Conservation (phyloP, 495 filamentous ascomycete genomes). For the Xylaria curta region DNA sequence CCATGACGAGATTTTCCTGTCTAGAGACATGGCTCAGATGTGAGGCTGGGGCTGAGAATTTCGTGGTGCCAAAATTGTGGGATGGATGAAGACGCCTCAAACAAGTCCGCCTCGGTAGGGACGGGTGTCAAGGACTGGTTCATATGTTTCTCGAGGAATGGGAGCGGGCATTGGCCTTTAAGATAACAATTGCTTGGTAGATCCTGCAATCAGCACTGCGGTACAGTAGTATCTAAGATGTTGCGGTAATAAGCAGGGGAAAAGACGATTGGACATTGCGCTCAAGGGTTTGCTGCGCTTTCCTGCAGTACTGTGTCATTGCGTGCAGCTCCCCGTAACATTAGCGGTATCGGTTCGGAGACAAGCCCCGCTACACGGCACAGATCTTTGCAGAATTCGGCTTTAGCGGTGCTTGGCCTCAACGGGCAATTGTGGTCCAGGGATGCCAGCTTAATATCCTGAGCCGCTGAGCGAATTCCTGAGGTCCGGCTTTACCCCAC, state of each 20-base stretch:
- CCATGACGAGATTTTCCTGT: conserved; percentile 30
- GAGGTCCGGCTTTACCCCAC: conserved; percentile 9
- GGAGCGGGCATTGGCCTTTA: conserved; percentile 12
- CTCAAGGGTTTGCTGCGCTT: not conserved
- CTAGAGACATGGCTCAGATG: conserved; percentile 31
- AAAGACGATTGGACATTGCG: not conserved
- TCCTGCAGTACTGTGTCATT: conserved; percentile 13
- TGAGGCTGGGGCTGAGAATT: not conserved
- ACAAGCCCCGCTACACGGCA: conserved; percentile 1
- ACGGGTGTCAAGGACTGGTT: not conserved
- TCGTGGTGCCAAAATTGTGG: not conserved
- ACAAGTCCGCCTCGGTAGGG: not conserved
- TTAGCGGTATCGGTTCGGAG: conserved; percentile 11
- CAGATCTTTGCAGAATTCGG: conserved; percentile 19
- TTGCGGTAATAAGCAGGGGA: not conserved
- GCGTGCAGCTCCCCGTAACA: conserved; percentile 22
- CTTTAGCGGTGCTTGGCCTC: not conserved
- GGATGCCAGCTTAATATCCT: conserved; percentile 1
- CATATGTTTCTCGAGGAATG: not conserved
- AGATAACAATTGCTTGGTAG: conserved; percentile 5
- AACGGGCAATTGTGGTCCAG: conserved; percentile 7
- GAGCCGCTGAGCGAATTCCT: not conserved
- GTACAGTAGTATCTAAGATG: not conserved
- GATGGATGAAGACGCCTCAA: not conserved
- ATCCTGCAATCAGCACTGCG: conserved; percentile 2